Conservation (phyloP, 805 yeast genomes). For the Candida ulmi region DNA sequence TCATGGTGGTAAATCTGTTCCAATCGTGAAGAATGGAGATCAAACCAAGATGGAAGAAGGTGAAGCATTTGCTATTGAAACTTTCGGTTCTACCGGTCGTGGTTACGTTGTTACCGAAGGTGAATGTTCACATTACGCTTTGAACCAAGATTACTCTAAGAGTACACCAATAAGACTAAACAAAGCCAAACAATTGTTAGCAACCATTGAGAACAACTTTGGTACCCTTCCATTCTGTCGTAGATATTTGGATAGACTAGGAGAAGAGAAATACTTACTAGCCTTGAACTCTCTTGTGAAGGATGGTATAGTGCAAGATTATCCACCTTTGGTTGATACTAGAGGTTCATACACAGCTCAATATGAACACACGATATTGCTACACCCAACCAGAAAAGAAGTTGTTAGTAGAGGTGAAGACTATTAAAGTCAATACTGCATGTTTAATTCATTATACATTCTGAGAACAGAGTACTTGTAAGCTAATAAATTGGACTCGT, state of each 20-base stretch:
- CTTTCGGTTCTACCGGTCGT: slow-evolving; percentile 94
- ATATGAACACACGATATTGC: slow-evolving; percentile 86
- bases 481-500: too few relatives aligned
- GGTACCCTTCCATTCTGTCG: slow-evolving; percentile 97
- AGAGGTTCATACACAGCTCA: slow-evolving; percentile 93
- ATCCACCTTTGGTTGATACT: slow-evolving; percentile 85
- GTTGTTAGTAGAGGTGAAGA: slow-evolving; percentile 95
- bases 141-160: slow-evolving; percentile 40
- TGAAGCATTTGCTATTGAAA: slow-evolving; percentile 95
- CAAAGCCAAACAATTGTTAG: slow-evolving; percentile 64
- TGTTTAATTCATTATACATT: too few relatives aligned
- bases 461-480: too few relatives aligned
- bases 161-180: slow-evolving; percentile 50
- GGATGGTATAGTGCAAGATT: slow-evolving; percentile 85
- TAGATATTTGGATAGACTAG: slow-evolving; percentile 84
- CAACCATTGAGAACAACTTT: slow-evolving; percentile 70
- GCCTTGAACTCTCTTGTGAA: slow-evolving; percentile 83
- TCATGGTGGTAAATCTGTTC: slow-evolving; percentile 95
- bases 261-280: slow-evolving; percentile 85
- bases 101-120: slow-evolving; percentile 86
- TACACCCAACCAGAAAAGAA: slow-evolving; percentile 90
- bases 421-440: slow-evolving; percentile 37
- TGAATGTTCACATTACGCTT: slow-evolving; percentile 91
- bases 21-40: slow-evolving; percentile 91
- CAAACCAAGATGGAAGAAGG: slow-evolving; percentile 98